Conservation (phyloP, 768 basidiomycete genomes). For the Rubroboletus pulcherrimus region DNA sequence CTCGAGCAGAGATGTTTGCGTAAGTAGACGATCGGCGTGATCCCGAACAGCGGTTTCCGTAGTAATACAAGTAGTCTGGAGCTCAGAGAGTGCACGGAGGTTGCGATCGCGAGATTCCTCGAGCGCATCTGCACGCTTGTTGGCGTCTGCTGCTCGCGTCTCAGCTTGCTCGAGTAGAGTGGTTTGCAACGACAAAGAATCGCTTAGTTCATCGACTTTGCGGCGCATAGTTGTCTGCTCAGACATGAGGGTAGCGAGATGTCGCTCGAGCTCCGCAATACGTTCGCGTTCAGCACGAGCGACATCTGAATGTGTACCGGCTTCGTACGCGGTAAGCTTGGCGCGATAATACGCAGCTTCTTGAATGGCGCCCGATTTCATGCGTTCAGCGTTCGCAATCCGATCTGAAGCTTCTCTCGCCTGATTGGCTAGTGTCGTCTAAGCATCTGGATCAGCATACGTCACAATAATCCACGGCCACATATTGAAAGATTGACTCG, state of each 20-base stretch:
- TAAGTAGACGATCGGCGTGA: constrained; percentile 68
- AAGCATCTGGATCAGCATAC: constrained; percentile 12
- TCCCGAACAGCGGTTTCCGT: constrained; percentile 70
- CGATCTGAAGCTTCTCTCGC: constrained; percentile 74
- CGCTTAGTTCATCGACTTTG: constrained; percentile 66
- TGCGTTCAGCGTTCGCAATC: constrained; percentile 73
- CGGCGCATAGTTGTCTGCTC: constrained; percentile 67
- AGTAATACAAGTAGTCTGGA: constrained; percentile 59
- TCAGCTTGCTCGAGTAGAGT: constrained; percentile 76
- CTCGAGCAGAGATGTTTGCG: constrained; percentile 69
- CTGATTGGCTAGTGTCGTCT: constrained; percentile 76
- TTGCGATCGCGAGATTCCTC: constrained; percentile 67
- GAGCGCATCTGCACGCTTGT: constrained; percentile 69
- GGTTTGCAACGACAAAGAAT: constrained; percentile 74
- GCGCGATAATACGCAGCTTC: constrained; percentile 96
- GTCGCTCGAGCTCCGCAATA: constrained; percentile 66
- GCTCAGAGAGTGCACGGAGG: constrained; percentile 59
- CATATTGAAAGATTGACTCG: not conserved
- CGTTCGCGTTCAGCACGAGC: constrained; percentile 77
- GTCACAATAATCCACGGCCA: not conserved
- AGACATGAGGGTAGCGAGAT: constrained; percentile 55
- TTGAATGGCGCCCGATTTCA: constrained; percentile 75
- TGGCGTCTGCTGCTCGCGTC: constrained; percentile 69
- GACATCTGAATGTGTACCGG: constrained; percentile 59
- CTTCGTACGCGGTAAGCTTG: constrained; percentile 85